Evolutionary conservation across 2,329 filamentous ascomycete genomes (phyloP).

Genomic region (Epichloe elymi): DNA sequence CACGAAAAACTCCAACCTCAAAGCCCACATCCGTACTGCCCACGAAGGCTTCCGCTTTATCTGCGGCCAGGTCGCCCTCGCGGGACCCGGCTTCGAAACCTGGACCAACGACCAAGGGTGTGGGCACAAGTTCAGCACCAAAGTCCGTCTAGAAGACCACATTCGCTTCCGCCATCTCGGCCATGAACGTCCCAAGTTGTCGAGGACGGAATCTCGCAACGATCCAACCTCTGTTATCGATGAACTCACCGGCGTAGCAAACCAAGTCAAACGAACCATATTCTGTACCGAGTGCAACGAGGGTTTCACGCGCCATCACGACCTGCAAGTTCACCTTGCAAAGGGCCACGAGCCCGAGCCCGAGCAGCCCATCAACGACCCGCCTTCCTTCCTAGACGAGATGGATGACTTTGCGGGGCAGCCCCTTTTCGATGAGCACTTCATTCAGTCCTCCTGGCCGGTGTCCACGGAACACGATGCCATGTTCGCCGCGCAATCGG

Average conservation of each 20-base stretch:
- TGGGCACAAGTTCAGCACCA: constrained; percentile 61
- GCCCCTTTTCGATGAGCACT: constrained; percentile 11
- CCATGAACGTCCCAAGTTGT: constrained; percentile 28
- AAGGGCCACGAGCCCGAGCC: constrained; percentile 12
- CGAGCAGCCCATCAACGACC: constrained; percentile 7
- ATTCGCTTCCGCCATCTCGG: constrained; percentile 68
- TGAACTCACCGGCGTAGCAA: constrained; percentile 28
- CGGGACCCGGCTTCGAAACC: constrained; percentile 38
- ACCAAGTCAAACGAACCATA: constrained; percentile 28
- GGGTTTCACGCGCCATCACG: constrained; percentile 36
- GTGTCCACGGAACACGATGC: constrained; percentile 15
- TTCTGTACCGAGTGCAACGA: constrained; percentile 32
- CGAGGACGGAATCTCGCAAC: constrained; percentile 8
- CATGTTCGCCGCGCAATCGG: constrained; percentile 22
- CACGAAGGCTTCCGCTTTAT: constrained; percentile 67
- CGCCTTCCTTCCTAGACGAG: constrained; percentile 13
- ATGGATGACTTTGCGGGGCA: constrained; percentile 7
- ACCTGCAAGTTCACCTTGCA: constrained; percentile 34
- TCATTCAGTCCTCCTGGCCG: constrained; percentile 12
- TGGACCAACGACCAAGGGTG: constrained; percentile 62
- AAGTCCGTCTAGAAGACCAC: constrained; percentile 70
- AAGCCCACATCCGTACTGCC: constrained; percentile 61
- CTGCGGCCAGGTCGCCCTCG: constrained; percentile 59
- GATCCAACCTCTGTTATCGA: constrained; percentile 23
- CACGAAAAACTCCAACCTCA: constrained; percentile 72